Conservation (phyloP, 192 early-diverging fungal species). For the Coemansia sp. region DNA sequence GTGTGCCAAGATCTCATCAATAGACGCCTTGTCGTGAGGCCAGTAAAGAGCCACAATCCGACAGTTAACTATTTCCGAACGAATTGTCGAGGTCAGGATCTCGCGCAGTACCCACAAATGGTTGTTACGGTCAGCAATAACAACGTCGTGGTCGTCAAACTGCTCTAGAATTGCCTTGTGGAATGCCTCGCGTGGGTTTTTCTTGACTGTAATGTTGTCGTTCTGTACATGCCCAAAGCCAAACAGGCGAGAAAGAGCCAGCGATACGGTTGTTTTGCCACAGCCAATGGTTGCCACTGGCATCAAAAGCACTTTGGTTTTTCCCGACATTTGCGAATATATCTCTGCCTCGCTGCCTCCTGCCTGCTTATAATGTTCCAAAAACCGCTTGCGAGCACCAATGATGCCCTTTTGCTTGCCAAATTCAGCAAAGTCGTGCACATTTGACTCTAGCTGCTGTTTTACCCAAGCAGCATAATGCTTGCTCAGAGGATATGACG, state of each 20-base stretch:
- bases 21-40: conserved; percentile 56
- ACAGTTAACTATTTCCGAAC: conserved; percentile 57
- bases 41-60: conserved; percentile 75
- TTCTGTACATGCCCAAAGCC: conserved; percentile 78
- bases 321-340: conserved; percentile 7
- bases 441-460: conserved; percentile 57
- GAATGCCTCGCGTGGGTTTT: conserved; percentile 54
- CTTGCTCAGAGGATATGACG: conserved; percentile 59
- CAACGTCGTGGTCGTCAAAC: conserved; percentile 59
- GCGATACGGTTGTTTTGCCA: conserved; percentile 65
- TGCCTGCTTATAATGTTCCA: conserved; percentile 56
- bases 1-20: conserved; percentile 53
- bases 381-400: conserved; percentile 71
- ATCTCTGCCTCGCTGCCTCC: conserved; percentile 24
- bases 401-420: conserved; percentile 79
- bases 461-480: conserved; percentile 76
- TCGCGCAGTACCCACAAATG: conserved; percentile 58
- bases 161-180: conserved; percentile 55
- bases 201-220: conserved; percentile 72
- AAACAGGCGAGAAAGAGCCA: conserved; percentile 59
- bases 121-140: conserved; percentile 82
- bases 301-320: conserved; percentile 53
- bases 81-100: conserved; percentile 55
- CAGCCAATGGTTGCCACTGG: conserved; percentile 79
- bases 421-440: conserved; percentile 65